Evolutionary conservation across 768 basidiomycete genomes (phyloP).

Genomic region (Lactarius sanguifluus): DNA sequence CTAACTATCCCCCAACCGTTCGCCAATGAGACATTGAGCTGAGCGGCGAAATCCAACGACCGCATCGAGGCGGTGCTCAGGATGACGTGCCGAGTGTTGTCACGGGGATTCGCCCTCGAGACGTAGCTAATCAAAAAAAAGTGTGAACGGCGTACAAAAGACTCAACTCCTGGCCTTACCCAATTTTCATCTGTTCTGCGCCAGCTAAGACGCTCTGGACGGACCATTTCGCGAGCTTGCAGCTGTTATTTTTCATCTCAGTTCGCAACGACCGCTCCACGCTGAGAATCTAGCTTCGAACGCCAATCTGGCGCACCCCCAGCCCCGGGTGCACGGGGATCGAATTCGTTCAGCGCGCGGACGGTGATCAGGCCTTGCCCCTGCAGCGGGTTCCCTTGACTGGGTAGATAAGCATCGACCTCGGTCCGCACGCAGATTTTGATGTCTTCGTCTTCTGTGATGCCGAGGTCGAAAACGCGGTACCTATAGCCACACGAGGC

Average conservation of each 20-base stretch:
- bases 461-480: conserved; percentile 88
- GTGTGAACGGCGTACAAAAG: conserved; percentile 18
- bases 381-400: conserved; percentile 57
- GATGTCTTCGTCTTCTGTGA: conserved; percentile 88
- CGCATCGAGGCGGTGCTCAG: conserved; percentile 94
- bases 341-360: conserved; percentile 96
- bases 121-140: conserved; percentile 65
- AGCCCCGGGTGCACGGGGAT: conserved; percentile 82
- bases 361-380: conserved; percentile 85
- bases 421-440: conserved; percentile 93
- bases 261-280: conserved; percentile 97
- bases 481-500: conserved; percentile 97
- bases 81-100: conserved; percentile 94
- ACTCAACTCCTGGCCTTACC: conserved; percentile 52
- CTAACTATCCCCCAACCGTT: conserved; percentile 99
- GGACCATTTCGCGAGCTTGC: conserved; percentile 96
- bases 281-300: conserved; percentile 92
- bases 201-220: conserved; percentile 94
- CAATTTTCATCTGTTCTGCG: conserved; percentile 95
- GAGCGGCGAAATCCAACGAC: conserved; percentile 89
- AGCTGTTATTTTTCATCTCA: conserved; percentile 99
- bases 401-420: conserved; percentile 83
- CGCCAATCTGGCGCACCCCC: conserved; percentile 99
- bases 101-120: conserved; percentile 89
- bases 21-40: conserved; percentile 90